phyloP scores from a whole-genome alignment of 23 red algal species.

The Gracilariopsis chorda region DNA sequence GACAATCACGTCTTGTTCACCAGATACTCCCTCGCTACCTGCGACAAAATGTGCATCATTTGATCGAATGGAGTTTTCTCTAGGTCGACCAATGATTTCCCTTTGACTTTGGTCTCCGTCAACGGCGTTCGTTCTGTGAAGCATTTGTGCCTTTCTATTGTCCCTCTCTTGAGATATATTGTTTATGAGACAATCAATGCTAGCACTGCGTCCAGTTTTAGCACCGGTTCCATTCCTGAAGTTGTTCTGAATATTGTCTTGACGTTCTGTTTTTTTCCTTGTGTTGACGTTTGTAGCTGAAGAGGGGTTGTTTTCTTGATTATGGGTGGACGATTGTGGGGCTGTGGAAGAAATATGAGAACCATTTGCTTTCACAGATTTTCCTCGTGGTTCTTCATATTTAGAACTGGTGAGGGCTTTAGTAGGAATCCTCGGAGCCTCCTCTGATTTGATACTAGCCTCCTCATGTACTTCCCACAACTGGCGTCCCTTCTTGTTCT shows the following conservation, averaged over 20 bases:
- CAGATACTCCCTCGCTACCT: not conserved
- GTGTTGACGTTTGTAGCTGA: no score
- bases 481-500: not conserved
- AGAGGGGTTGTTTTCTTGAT: no score
- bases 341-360: no score
- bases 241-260: no score
- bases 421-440: not conserved
- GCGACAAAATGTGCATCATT: not conserved
- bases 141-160: not conserved
- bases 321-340: no score
- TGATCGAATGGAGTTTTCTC: not conserved
- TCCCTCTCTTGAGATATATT: not conserved
- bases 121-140: not conserved
- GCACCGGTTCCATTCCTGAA: no score
- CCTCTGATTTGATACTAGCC: not conserved
- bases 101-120: not conserved
- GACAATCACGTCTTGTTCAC: not conserved
- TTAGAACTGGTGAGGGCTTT: no score
- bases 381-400: not conserved
- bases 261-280: no score
- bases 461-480: slow-evolving; percentile 22
- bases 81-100: not conserved
- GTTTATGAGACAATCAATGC: not conserved
- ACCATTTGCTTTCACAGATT: no score
- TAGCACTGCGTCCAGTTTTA: not conserved